phyloP scores from a whole-genome alignment of 2,329 filamentous ascomycete species.

The Plectosphaerella sp. region DNA sequence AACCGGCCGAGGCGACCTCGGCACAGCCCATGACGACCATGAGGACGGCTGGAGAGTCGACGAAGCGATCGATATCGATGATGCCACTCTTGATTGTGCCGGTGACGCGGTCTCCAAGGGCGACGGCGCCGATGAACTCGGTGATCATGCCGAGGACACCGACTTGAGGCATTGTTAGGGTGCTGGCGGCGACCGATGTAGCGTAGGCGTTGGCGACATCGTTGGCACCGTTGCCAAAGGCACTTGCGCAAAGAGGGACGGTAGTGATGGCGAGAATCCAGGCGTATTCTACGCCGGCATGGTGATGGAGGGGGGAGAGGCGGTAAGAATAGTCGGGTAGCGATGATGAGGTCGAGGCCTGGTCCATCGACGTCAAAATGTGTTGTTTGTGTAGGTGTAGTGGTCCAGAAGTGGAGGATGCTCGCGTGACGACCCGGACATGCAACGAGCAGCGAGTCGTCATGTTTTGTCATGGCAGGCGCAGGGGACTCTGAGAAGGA shows the following conservation, averaged over 20 bases:
- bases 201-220: slow-evolving; percentile 41
- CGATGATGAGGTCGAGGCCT: too few species aligned
- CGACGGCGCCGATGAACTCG: slow-evolving; percentile 43
- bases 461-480: too few species aligned
- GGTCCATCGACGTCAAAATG: too few species aligned
- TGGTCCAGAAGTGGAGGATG: too few species aligned
- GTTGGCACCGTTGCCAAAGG: slow-evolving; percentile 11
- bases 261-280: slow-evolving; percentile 12
- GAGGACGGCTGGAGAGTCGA: slow-evolving; percentile 30
- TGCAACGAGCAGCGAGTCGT: too few species aligned
- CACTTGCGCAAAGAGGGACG: slow-evolving; percentile 9
- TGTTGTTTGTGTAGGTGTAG: too few species aligned
- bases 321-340: too few species aligned
- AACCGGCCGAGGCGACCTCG: slow-evolving; percentile 30
- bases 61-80: slow-evolving; percentile 32
- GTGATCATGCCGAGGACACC: slow-evolving; percentile 40
- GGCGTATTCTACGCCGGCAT: slow-evolving; percentile 5
- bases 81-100: slow-evolving; percentile 43
- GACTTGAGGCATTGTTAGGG: slow-evolving; percentile 46
- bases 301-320: neutral
- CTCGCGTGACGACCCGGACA: too few species aligned
- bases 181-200: slow-evolving; percentile 44
- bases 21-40: slow-evolving; percentile 37
- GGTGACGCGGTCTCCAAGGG: slow-evolving; percentile 40
- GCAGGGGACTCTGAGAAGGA: too few species aligned